Percentiles rank a stretch among this genome's conserved stretches.
Conservation (phyloP, 345 rosid genomes). For the Syzygium jambos region DNA sequence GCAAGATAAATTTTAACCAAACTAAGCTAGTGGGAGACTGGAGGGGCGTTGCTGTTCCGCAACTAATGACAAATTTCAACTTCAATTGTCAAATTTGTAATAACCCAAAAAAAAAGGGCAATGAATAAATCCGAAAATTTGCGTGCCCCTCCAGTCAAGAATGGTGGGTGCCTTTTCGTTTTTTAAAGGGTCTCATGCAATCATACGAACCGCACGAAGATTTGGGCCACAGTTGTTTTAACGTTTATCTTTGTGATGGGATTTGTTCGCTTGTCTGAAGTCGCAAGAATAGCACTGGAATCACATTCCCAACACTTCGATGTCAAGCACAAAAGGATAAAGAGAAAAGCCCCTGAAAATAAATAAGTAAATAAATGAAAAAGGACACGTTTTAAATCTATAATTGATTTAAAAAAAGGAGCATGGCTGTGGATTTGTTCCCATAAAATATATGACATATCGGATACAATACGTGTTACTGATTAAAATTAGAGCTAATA, state of each 20-base stretch:
- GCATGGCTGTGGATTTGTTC: not conserved
- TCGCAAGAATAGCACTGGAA: not conserved
- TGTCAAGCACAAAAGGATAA: not conserved
- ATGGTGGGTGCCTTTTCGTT: not conserved
- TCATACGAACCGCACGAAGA: not conserved
- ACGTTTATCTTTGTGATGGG: not conserved
- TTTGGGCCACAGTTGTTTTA: rapidly evolving
- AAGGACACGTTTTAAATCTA: not conserved
- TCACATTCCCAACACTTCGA: not conserved
- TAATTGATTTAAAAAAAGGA: not conserved
- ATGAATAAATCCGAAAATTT: not conserved
- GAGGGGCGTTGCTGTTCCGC: not conserved
- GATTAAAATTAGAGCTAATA: not conserved
- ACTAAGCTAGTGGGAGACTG: not conserved
- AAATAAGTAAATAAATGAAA: not conserved
- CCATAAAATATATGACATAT: not conserved
- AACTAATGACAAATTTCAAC: not conserved
- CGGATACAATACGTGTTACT: not conserved
- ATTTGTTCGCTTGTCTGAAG: not conserved
- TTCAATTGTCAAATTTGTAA: not conserved
- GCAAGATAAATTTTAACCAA: not conserved
- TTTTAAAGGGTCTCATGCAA: not conserved
- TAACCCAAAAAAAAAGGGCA: not conserved
- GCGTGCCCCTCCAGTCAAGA: not conserved
- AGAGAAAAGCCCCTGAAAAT: not conserved